These are phyloP conservation scores for Plasmodium yoelii DNA, from an alignment of 169 alveolate genomes.

Conservation along the genomic window DNA sequence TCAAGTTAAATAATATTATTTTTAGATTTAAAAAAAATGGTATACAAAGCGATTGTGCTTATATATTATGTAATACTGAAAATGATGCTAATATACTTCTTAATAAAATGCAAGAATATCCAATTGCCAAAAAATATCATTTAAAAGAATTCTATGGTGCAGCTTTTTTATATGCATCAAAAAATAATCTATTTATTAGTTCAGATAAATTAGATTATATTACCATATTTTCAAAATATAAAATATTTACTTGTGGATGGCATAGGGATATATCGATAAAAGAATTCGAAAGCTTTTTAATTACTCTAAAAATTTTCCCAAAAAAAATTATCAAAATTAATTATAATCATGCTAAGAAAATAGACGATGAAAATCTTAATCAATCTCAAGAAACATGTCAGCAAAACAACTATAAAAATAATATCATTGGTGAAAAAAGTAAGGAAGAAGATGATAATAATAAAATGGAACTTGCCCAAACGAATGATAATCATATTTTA, in stretches of 20 bases:
- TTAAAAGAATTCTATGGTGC: slow-evolving; percentile 84
- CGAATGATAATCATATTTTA: slow-evolving; percentile 36
- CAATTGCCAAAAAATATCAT: slow-evolving; percentile 84
- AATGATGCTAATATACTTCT: slow-evolving; percentile 81
- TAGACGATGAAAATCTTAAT: neutral
- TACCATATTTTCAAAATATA: slow-evolving; percentile 59
- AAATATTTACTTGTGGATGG: slow-evolving; percentile 88
- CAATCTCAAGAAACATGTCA: neutral
- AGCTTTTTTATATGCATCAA: slow-evolving; percentile 82
- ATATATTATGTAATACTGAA: slow-evolving; percentile 81
- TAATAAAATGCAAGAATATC: slow-evolving; percentile 85
- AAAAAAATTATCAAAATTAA: slow-evolving; percentile 78
- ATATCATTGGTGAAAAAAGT: neutral
- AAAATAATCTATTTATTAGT: slow-evolving; percentile 54
- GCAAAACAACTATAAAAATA: neutral
- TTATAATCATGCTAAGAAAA: neutral
- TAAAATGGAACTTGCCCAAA: neutral
- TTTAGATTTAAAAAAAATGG: slow-evolving; percentile 86
- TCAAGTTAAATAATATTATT: slow-evolving; percentile 80
- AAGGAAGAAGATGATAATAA: neutral
- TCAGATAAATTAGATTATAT: slow-evolving; percentile 60
- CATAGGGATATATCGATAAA: slow-evolving; percentile 82
- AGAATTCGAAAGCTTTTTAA: slow-evolving; percentile 82
- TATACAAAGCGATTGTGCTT: slow-evolving; percentile 85
- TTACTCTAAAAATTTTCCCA: slow-evolving; percentile 84